Evolutionary conservation across 345 rosid species (phyloP), one percentile per base, ranked within the genome.

Genomic region (Cardiospermum halicacabum): DNA sequence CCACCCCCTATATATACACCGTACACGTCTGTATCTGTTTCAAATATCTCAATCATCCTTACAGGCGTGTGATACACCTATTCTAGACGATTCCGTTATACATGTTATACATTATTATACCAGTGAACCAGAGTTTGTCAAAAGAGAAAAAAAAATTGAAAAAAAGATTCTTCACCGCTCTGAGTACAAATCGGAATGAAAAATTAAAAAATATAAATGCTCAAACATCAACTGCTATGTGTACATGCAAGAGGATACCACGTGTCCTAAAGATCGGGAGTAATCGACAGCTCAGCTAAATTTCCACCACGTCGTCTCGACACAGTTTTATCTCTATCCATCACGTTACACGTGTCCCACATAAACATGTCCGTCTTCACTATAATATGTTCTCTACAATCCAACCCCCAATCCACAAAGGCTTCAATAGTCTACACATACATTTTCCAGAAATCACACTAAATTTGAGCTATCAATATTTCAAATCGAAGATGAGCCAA

Each of bases 401-500:
- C 37, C 59, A 34, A 3, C 7, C 6, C 39, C 13, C 2, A 28
- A 16, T 15, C 10, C 2, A 22, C 40, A 13, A 21, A 26, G 10
- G 27, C 24, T 50, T 50, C 28, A 50, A 21, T 3, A n/a, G n/a
- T n/a, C 18, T 42, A 19, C 39, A 36, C 18, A 5, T 22, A 21
- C 40, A 3, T 19, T 45, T n/a, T 45, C 18, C 21, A 3, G 2
- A 45, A 45, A n/a, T 45, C 49, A 43, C 50, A 45, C 5, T 16
- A 1, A 37, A 11, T 11, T 47, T 47, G 51, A 47, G 2, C 19
- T 47, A n/a, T 18, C 26, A 50, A 27, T 13, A 34, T 34, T n/a
- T n/a, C 7, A 18, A 18, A 6, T 28, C 27, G 34, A 70, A 39
- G n/a, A 80, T 83, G 88, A 80, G 80, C 79, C 81, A 74, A 59